Percentiles rank a stretch among this genome's conserved stretches.
Evolutionary conservation across 768 basidiomycete genomes (phyloP).

Genomic region (Lactifluus echinatus): DNA sequence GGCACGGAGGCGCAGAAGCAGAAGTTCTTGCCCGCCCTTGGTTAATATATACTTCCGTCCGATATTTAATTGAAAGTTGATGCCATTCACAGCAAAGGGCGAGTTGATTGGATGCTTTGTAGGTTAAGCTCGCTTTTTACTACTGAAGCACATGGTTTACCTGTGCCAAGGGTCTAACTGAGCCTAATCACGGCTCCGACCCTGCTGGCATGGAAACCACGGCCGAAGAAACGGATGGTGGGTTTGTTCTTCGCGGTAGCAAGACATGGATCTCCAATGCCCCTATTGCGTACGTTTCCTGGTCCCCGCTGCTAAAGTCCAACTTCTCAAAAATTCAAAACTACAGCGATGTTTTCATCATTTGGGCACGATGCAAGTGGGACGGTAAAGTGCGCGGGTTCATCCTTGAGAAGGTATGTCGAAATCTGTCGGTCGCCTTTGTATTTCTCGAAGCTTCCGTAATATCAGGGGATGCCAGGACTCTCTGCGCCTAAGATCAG

Average conservation of each 20-base stretch:
- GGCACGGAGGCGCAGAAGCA: conserved; percentile 87
- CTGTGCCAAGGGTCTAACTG: conserved; percentile 70
- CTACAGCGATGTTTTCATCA: conserved; percentile 72
- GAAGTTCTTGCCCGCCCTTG: conserved; percentile 79
- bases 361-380: conserved; percentile 96
- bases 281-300: conserved; percentile 59
- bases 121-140: conserved; percentile 26
- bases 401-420: conserved; percentile 72
- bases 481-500: conserved; percentile 81
- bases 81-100: conserved; percentile 54
- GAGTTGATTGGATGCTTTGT: conserved; percentile 92
- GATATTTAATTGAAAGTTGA: neutral
- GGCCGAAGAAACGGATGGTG: conserved; percentile 77
- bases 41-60: conserved; percentile 29
- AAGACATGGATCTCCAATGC: conserved; percentile 99
- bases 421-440: neutral
- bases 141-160: neutral
- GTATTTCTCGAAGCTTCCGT: neutral
- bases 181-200: conserved; percentile 95
- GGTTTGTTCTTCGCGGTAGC: conserved; percentile 79
- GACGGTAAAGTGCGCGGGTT: conserved; percentile 87
- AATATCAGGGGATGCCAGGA: conserved; percentile 65
- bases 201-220: conserved; percentile 97
- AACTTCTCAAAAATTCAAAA: conserved; percentile 24
- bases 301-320: neutral